These are phyloP conservation scores for Pachysandra terminalis DNA, from an alignment of 164 flowering plant species.

Conservation along the genomic window DNA sequence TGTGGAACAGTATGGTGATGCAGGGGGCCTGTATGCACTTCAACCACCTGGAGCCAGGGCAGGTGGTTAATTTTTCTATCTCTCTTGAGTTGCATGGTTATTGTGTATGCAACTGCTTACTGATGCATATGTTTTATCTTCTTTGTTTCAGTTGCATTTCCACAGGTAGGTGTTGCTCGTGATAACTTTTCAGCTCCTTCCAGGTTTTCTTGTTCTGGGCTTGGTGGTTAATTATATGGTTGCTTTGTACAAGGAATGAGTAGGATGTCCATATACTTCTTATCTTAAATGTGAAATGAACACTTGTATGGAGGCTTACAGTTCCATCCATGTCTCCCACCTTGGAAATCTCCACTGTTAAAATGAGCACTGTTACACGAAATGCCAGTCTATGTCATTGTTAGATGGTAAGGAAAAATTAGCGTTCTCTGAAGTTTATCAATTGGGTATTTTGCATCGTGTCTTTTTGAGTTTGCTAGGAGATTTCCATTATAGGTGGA, in stretches of 20 bases:
- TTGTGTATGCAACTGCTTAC: constrained; percentile 4
- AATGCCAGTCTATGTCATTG: not conserved
- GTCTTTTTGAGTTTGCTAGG: not conserved
- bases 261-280: not conserved
- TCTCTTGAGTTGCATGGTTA: not conserved
- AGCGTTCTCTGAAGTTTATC: not conserved
- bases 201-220: constrained; percentile 14
- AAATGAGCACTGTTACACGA: too few species aligned
- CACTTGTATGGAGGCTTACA: not conserved
- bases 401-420: not conserved
- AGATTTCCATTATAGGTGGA: not conserved
- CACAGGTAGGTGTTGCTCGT: constrained; percentile 67
- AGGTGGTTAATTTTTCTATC: constrained; percentile 31
- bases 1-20: constrained; percentile 66
- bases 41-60: constrained; percentile 48
- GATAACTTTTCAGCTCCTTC: constrained; percentile 2
- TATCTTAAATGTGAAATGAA: too few species aligned
- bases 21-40: constrained; percentile 55
- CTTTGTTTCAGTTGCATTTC: constrained; percentile 66
- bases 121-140: constrained; percentile 16
- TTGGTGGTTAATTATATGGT: constrained; percentile 1
- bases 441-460: too few species aligned
- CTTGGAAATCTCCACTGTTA: not conserved
- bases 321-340: not conserved
- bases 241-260: not conserved